Base-by-base conservation (phyloP, 192 early-diverging fungal genomes). In the Mortierella alpina region DNA sequence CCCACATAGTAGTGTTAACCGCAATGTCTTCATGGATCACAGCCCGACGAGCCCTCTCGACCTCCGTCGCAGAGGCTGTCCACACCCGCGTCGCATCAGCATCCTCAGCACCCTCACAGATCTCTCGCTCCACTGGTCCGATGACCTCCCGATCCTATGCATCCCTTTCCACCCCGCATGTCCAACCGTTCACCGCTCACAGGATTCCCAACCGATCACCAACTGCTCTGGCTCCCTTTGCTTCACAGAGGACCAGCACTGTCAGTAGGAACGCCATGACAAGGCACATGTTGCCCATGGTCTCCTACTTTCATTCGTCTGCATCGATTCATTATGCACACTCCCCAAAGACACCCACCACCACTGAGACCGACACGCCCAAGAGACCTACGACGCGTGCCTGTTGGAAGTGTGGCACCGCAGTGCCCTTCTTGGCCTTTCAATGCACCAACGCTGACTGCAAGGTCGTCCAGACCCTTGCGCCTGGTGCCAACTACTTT, bases 401-500 rank as follows among this genome's bases (percentile, higher is more conserved):
- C 6, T 80, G 77, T 50, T 80, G 70, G 70, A 80, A 72, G 59
- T 80, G 77, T 44, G 50, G 63, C 0, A 66, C 68, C 41, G 53
- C 77, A 5, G 65, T 80, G 11, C 77, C 77, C 2, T 80, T 56
- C 45, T 14, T 80, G 53, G 65, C 64, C 23, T 31, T 72, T 7
- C 14, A 64, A 6, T 80, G 77, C 54, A 41, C 60, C 41, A 80
- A 72, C 59, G 54, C 70, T 20, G 59, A 63, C 44, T 80, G 77
- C 54, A 80, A 68, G 22, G 69, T 68, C 11, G 77, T 80, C 39
- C 77, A 80, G 47, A 57, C 77, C 23, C 18, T 72, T 2, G 65
- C 77, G 0, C 77, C 77, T 23, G 70, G 77, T 15, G 66, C 65
- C 52, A 80, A 80, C 49, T 78, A 71, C 18, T 78, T 65, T 62